Conservation (phyloP, 257 asterid genomes). For the Nicotiana attenuata region DNA sequence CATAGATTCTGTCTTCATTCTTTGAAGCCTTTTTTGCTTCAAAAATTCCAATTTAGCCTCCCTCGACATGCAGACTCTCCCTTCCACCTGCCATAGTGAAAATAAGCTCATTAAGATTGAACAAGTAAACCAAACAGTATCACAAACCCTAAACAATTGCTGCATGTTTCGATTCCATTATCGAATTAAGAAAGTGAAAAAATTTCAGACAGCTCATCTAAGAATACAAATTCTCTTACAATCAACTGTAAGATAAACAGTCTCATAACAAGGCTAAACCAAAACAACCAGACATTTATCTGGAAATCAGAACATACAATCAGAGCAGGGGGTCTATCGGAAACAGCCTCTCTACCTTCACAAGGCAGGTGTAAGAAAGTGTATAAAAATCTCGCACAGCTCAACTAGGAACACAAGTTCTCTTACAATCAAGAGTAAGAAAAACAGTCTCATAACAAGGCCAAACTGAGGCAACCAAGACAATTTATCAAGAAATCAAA, state of each 20-base stretch:
- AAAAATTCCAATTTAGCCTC: constrained; percentile 80
- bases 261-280: background rate
- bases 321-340: too few species aligned
- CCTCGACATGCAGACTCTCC: constrained; percentile 59
- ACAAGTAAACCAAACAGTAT: background rate
- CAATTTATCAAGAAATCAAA: background rate
- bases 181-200: background rate
- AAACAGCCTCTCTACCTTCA: too few species aligned
- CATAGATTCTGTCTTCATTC: constrained; percentile 45
- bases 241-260: background rate
- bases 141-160: background rate
- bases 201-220: background rate
- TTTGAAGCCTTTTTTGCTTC: constrained; percentile 81
- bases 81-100: constrained; percentile 71
- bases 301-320: background rate
- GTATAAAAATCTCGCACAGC: background rate
- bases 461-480: background rate
- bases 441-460: background rate
- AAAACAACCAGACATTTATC: background rate
- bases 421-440: background rate
- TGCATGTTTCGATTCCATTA: background rate
- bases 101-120: background rate
- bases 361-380: background rate
- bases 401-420: background rate
- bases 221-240: background rate